These are phyloP conservation scores for Fusarium duplospermum DNA, from an alignment of 2,329 filamentous ascomycete species.

Conservation along the genomic window DNA sequence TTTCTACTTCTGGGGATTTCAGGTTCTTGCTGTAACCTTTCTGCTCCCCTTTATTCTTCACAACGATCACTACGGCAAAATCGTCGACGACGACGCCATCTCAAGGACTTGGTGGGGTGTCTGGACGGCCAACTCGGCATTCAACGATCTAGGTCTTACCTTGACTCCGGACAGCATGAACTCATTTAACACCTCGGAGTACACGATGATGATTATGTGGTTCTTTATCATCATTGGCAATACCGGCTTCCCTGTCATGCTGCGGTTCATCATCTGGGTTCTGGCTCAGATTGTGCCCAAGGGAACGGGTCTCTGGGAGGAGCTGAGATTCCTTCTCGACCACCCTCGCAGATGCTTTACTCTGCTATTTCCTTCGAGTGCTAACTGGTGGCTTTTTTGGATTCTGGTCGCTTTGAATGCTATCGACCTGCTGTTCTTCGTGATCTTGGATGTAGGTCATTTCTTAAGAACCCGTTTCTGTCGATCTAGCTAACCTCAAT, in stretches of 20 bases:
- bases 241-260: conserved; percentile 94
- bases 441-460: conserved; percentile 83
- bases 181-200: conserved; percentile 82
- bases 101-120: conserved; percentile 89
- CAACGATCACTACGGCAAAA: conserved; percentile 68
- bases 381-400: conserved; percentile 96
- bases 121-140: conserved; percentile 87
- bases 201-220: conserved; percentile 79
- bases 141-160: conserved; percentile 95
- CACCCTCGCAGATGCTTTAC: conserved; percentile 98
- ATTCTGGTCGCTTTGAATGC: conserved; percentile 85
- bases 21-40: conserved; percentile 78
- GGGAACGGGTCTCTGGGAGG: conserved; percentile 83
- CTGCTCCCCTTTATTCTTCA: conserved; percentile 84
- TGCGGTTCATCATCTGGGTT: conserved; percentile 92
- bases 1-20: conserved; percentile 86
- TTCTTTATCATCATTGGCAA: conserved; percentile 96
- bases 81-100: conserved; percentile 72
- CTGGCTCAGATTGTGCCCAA: conserved; percentile 73
- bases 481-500: conserved; percentile 33
- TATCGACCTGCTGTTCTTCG: conserved; percentile 89
- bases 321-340: conserved; percentile 89
- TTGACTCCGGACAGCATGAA: conserved; percentile 94
- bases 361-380: conserved; percentile 86
- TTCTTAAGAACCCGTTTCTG: neutral